A percentile compares a stretch with the other conserved stretches of the same genome.
Conservation (phyloP, 2,329 filamentous ascomycete genomes). For the Leptographium wingfieldii region DNA sequence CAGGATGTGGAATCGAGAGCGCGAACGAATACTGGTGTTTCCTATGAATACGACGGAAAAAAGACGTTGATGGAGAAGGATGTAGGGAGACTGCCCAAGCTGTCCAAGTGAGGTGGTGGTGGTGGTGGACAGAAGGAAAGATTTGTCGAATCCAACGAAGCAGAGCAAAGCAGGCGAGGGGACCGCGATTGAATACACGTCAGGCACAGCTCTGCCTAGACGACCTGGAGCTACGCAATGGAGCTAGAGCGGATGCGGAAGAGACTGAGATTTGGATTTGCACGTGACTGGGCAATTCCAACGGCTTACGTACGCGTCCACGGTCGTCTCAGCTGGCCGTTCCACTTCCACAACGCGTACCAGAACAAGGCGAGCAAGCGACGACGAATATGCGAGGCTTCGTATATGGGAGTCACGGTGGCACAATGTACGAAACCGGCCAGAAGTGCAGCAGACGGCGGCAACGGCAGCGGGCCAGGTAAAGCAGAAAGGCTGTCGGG, state of each 20-base stretch:
- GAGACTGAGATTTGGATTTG: neutral
- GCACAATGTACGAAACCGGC: neutral
- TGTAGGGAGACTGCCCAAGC: neutral
- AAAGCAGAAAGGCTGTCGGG: neutral
- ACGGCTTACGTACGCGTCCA: no score
- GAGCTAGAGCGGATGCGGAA: neutral
- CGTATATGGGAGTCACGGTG: neutral
- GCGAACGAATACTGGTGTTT: neutral
- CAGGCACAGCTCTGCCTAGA: conserved; percentile 26
- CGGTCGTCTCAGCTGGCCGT: no score
- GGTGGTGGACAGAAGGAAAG: no score
- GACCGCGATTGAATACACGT: conserved; percentile 5
- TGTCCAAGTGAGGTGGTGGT: no score
- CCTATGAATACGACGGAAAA: neutral
- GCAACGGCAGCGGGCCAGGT: no score
- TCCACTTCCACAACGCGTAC: no score
- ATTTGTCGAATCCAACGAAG: neutral
- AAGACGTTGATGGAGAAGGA: neutral
- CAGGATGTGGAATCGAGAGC: neutral
- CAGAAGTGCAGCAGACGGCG: neutral
- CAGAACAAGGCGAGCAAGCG: no score
- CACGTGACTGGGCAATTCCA: neutral
- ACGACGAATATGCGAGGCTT: no score
- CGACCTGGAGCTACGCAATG: neutral
- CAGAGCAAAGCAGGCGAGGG: neutral